Evolutionary conservation across 2,329 filamentous ascomycete genomes (phyloP).

Genomic region (Phialocephala sp.): DNA sequence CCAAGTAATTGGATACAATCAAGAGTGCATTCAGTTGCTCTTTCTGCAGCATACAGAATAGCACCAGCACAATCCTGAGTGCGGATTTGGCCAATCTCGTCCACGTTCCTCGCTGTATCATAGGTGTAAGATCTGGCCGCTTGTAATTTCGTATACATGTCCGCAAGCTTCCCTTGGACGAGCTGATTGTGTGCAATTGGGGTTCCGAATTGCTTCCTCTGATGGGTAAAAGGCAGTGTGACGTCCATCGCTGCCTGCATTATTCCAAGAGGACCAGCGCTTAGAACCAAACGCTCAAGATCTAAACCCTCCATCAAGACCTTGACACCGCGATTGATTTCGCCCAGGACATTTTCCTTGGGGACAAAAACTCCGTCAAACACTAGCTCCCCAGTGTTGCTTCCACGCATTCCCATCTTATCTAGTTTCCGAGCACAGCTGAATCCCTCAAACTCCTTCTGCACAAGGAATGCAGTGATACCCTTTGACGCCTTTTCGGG

Average conservation of each 20-base stretch:
- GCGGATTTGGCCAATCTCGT: constrained; percentile 73
- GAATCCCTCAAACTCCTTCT: constrained; percentile 74
- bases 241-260: constrained; percentile 93
- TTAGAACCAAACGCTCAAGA: constrained; percentile 89
- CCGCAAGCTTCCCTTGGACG: constrained; percentile 88
- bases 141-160: constrained; percentile 96
- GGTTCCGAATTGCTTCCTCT: constrained; percentile 83
- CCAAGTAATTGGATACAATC: constrained; percentile 93
- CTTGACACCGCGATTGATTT: constrained; percentile 79
- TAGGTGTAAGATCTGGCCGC: constrained; percentile 89
- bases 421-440: constrained; percentile 89
- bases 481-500: constrained; percentile 83
- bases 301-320: constrained; percentile 98
- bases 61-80: constrained; percentile 95
- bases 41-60: constrained; percentile 90
- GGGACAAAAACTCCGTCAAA: constrained; percentile 94
- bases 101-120: constrained; percentile 77
- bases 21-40: constrained; percentile 83
- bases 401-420: constrained; percentile 97
- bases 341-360: constrained; percentile 77
- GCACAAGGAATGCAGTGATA: constrained; percentile 93
- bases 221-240: constrained; percentile 85
- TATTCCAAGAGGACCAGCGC: constrained; percentile 86
- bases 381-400: constrained; percentile 91
- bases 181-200: constrained; percentile 94